These are phyloP conservation scores for Ogataea degrootiae DNA, from an alignment of 805 yeast species.

Conservation along the genomic window DNA sequence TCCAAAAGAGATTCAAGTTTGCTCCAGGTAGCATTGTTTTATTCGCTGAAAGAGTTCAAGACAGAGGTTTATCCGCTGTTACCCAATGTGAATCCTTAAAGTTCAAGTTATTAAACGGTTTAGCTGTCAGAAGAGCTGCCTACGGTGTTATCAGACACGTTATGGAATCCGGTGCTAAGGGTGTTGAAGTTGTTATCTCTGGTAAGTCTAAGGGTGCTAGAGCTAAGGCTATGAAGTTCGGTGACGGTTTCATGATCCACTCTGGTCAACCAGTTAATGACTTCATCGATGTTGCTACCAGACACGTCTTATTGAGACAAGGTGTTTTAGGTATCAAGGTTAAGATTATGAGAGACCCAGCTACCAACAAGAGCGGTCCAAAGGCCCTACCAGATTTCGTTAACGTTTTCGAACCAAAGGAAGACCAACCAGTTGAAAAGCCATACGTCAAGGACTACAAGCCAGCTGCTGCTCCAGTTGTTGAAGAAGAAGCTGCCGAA, in stretches of 20 bases:
- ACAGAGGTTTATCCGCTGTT: conserved; percentile 98
- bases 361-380: conserved; percentile 79
- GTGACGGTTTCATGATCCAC: conserved; percentile 99
- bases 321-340: conserved; percentile 99
- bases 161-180: conserved; percentile 99
- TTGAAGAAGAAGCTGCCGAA: conserved; percentile 34
- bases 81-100: conserved; percentile 99
- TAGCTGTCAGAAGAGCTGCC: conserved; percentile 99
- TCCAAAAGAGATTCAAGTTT: conserved; percentile 98
- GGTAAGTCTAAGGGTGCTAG: conserved; percentile 99
- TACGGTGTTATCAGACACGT: conserved; percentile 99
- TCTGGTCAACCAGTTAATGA: conserved; percentile 99
- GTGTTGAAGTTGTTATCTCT: conserved; percentile 99
- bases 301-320: conserved; percentile 99
- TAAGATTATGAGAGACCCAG: conserved; percentile 99
- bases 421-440: conserved; percentile 74
- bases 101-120: conserved; percentile 97
- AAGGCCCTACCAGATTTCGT: conserved; percentile 93
- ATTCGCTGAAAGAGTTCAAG: conserved; percentile 99
- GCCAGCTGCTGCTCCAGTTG: conserved; percentile 30
- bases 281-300: conserved; percentile 97
- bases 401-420: conserved; percentile 90
- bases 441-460: conserved; percentile 81
- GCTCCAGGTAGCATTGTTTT: conserved; percentile 89
- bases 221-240: conserved; percentile 99